Base-by-base conservation (phyloP, 352 stramenopile species). In the Pythium guiyangense region DNA sequence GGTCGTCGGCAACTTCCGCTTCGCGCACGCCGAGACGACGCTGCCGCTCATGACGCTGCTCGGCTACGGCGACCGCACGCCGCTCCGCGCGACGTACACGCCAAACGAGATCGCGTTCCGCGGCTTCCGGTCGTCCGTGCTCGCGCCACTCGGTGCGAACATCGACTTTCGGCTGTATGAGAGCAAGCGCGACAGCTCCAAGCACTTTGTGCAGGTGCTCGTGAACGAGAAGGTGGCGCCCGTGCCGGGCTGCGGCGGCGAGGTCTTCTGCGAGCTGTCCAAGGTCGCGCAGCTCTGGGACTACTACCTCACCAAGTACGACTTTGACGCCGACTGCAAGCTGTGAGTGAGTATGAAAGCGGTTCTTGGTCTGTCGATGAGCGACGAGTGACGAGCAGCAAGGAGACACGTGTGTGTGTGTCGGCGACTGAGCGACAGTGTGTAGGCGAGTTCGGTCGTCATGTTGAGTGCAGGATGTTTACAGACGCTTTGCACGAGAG, bases 1-100 rank as follows among this genome's bases (percentile, higher is more conserved):
- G n/a, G n/a, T 71, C 6, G 48, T 53, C 11, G 76, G 74, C 0
- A 71, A 68, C 39, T 83, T 86, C 48, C 71, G 65, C 51, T 84
- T 86, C 29, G 79, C 77, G 1, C 77, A 92, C 49, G 79, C 79
- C 14, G 79, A 92, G 62, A 92, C 82, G 18, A 81, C 74, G 44
- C 57, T 92, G 14, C 79, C 82, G 15, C 68, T 92, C 12, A 77
- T 87, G 70, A 81, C 66, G 20, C 62, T 92, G 17, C 64, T 92
- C 63, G 76, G 77, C 5, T 69, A 79, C 12, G 63, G 67, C n/a
- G 60, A 71, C 49, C 67, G 57, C 6, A 57, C 62, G 6, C 49
- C 45, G 47, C 57, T 84, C 5, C n/a, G 66, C 6, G 70, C 15
- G 66, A 67, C 27, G 68, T 65, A 22, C 34, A 65, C 72, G 0